Evolutionary conservation across 805 yeast genomes (phyloP), one percentile per base, ranked within the genome.

Genomic region (Starmerella floris): DNA sequence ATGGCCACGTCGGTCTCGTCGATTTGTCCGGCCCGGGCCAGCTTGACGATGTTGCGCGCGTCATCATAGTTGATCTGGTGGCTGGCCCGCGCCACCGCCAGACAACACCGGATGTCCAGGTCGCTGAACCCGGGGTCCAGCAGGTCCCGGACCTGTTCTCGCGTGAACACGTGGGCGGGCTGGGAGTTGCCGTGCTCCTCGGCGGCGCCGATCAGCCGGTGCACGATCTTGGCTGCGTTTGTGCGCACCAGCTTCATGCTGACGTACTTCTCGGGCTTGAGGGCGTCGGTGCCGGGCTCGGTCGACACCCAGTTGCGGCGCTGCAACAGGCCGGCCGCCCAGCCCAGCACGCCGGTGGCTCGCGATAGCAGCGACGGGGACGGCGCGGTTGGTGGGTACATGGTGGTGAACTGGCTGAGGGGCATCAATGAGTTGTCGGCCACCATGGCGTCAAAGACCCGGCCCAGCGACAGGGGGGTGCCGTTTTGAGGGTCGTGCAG

Each of bases 391-490:
- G 44, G 15, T 15, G 53, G 51, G 33, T 44, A 49, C 28, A 13
- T 15, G 11, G 28, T n/a, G 23, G 13, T 8, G 48, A 51, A 58
- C 36, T 35, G n/a, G n/a, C 43, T 19, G 15, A 51, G 35, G 13
- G 64, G 64, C 23, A 56, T 35, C 28, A 59, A 34, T 21, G 45
- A 33, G 19, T 46, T 41, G 22, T 51, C 52, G 8, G 46, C 3
- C 4, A 60, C 61, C 51, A 59, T 44, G 21, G 49, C 51, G 35
- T 57, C 60, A 9, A 61, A 8, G 5, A 59, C 64, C 3, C 43
- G 41, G 36, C 56, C 52, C 17, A 61, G 48, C 5, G 62, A 55
- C 39, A 60, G 39, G 8, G 64, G 64, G 16, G 42, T 39, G 13
- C 64, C 63, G 43, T 51, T 50, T 17, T 42, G 32, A 2, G 58